Evolutionary conservation across 306 rosid species (phyloP).

Genomic region (Urtica urens): DNA sequence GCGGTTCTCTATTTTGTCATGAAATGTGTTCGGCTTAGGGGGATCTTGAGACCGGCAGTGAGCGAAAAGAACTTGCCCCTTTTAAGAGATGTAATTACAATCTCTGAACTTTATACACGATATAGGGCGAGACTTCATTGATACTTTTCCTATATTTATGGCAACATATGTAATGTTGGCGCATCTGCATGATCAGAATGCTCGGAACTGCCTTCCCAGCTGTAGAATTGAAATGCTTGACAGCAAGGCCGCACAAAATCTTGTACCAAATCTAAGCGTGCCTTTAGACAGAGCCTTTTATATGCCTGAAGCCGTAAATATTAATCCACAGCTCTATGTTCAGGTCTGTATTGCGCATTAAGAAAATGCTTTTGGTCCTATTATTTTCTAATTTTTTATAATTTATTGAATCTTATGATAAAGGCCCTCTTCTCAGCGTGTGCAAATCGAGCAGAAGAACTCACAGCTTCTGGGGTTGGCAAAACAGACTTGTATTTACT

Average conservation of each 20-base stretch:
- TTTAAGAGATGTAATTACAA: conserved; percentile 53
- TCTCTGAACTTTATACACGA: conserved; percentile 13
- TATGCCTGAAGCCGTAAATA: conserved; percentile 83
- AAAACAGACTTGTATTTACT: conserved; percentile 40
- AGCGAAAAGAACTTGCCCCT: conserved; percentile 49
- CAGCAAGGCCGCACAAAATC: conserved; percentile 38
- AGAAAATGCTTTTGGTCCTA: no score
- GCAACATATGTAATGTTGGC: conserved; percentile 4
- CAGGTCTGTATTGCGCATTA: conserved; percentile 35
- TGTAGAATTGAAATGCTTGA: conserved; percentile 64
- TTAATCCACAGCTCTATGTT: conserved; percentile 58
- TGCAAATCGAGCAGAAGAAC: conserved; percentile 43
- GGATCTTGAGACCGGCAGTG: conserved; percentile 78
- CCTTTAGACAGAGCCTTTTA: conserved; percentile 58
- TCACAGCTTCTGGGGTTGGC: conserved; percentile 28
- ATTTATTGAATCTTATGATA: conserved; percentile 6
- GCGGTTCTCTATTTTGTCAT: background rate
- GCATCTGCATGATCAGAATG: conserved; percentile 45
- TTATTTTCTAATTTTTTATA: background rate
- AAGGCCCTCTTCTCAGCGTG: conserved; percentile 75
- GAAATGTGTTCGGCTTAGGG: conserved; percentile 54
- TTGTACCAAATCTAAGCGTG: conserved; percentile 40
- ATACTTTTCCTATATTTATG: no score
- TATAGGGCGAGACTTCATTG: conserved; percentile 6
- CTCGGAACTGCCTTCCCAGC: conserved; percentile 54